phyloP scores from a whole-genome alignment of 352 stramenopile genomes.

The Pythium rishiriense region DNA sequence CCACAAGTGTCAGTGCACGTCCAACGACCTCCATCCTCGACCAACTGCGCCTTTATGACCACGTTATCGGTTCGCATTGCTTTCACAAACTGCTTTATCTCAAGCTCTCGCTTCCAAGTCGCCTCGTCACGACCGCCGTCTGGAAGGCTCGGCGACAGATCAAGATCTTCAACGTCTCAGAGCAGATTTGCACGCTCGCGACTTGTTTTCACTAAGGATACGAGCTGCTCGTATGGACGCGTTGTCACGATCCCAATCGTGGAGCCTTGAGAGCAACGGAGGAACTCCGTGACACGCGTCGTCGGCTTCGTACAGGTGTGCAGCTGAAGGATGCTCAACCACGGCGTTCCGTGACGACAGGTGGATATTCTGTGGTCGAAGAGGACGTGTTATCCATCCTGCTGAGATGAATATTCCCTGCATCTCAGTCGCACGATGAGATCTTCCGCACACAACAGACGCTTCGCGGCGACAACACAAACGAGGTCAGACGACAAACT shows the following conservation, averaged over 20 bases:
- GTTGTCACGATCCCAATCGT: too few relatives aligned
- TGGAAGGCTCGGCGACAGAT: not conserved
- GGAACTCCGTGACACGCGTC: not conserved
- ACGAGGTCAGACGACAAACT: constrained; percentile 38
- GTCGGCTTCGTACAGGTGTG: not conserved
- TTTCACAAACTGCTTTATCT: not conserved
- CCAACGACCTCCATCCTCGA: not conserved
- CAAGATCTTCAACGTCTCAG: not conserved
- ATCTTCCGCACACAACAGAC: not conserved
- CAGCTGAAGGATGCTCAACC: not conserved
- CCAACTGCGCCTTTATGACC: not conserved
- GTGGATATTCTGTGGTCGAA: not conserved
- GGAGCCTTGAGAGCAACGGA: too few relatives aligned
- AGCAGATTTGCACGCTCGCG: not conserved
- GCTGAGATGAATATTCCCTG: not conserved
- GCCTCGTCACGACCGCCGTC: not conserved
- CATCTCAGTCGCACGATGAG: not conserved
- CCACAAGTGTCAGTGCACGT: not conserved
- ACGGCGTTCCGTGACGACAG: not conserved
- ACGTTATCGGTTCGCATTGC: not conserved
- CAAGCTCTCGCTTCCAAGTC: not conserved
- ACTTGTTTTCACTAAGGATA: too few relatives aligned
- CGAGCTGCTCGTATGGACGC: too few relatives aligned
- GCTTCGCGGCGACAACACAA: not conserved
- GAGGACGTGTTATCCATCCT: not conserved